Conservation (phyloP, 257 asterid genomes). For the Ilex aquifolium region DNA sequence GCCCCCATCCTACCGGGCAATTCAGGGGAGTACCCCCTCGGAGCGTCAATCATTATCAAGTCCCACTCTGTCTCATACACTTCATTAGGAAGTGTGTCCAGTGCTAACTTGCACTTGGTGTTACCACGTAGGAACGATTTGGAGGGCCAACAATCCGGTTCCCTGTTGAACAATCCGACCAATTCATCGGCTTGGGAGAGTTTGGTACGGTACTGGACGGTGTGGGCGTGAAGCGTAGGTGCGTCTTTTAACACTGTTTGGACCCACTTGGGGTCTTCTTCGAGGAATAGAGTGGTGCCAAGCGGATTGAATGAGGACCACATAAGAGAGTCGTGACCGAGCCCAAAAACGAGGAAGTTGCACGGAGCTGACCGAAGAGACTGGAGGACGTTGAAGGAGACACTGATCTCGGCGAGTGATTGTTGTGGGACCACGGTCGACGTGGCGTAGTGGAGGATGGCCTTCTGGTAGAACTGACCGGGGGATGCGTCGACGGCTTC, state of each 20-base stretch:
- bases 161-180: slow-evolving; percentile 27
- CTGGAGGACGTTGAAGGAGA: slow-evolving; percentile 36
- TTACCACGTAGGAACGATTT: slow-evolving; percentile 63
- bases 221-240: slow-evolving; percentile 45
- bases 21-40: slow-evolving; percentile 65
- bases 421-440: slow-evolving; percentile 54
- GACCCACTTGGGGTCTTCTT: slow-evolving; percentile 78
- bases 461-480: slow-evolving; percentile 32
- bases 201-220: slow-evolving; percentile 53
- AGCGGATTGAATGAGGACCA: slow-evolving; percentile 69
- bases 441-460: slow-evolving; percentile 57
- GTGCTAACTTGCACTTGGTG: slow-evolving; percentile 56
- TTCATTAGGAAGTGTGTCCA: slow-evolving; percentile 55
- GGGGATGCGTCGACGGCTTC: neutral
- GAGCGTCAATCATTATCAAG: slow-evolving; percentile 86
- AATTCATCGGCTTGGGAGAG: slow-evolving; percentile 59
- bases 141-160: slow-evolving; percentile 47
- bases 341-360: slow-evolving; percentile 76
- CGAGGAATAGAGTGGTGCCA: slow-evolving; percentile 75
- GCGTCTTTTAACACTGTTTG: slow-evolving; percentile 44
- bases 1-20: slow-evolving; percentile 96
- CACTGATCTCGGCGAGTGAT: slow-evolving; percentile 34
- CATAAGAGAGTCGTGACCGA: slow-evolving; percentile 83
- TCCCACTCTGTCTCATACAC: slow-evolving; percentile 88
- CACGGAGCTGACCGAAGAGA: slow-evolving; percentile 22